Evolutionary conservation across 805 yeast genomes (phyloP).

Genomic region (Huiozyma sinensis): DNA sequence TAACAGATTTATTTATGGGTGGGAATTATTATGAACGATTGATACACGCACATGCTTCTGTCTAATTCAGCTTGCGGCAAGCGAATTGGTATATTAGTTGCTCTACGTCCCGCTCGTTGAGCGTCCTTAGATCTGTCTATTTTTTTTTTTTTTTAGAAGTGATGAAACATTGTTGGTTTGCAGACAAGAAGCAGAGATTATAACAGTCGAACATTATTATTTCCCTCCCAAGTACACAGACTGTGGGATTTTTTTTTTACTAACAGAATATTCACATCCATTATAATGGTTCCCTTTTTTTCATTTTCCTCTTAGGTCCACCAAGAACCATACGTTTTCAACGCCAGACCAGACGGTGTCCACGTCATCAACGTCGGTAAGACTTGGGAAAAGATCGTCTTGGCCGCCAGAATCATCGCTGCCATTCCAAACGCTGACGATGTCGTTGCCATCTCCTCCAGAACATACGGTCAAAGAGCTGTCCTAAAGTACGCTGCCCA

Average conservation of each 20-base stretch:
- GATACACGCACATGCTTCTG: too few relatives aligned
- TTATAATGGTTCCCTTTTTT: not conserved
- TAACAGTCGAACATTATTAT: too few relatives aligned
- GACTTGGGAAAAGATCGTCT: constrained; percentile 99
- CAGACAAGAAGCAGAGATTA: too few relatives aligned
- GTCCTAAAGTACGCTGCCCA: constrained; percentile 98
- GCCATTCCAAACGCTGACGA: constrained; percentile 98
- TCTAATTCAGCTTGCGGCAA: too few relatives aligned
- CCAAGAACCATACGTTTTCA: constrained; percentile 59
- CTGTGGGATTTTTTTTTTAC: constrained; percentile 2
- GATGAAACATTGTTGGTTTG: too few relatives aligned
- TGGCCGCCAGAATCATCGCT: constrained; percentile 99
- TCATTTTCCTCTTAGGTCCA: constrained; percentile 8
- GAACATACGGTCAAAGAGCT: constrained; percentile 99
- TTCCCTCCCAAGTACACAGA: not conserved
- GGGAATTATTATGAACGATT: not conserved
- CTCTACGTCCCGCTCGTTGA: too few relatives aligned
- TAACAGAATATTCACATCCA: not conserved
- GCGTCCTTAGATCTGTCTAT: not conserved
- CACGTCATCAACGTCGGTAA: constrained; percentile 96
- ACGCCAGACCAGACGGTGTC: constrained; percentile 99
- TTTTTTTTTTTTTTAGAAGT: not conserved
- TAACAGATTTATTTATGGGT: constrained; percentile 5
- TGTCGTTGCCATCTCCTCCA: constrained; percentile 97
- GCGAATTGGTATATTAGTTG: too few relatives aligned